Conservation (phyloP, 1,284 basidiomycete species). For the Volvariella surrecta region DNA sequence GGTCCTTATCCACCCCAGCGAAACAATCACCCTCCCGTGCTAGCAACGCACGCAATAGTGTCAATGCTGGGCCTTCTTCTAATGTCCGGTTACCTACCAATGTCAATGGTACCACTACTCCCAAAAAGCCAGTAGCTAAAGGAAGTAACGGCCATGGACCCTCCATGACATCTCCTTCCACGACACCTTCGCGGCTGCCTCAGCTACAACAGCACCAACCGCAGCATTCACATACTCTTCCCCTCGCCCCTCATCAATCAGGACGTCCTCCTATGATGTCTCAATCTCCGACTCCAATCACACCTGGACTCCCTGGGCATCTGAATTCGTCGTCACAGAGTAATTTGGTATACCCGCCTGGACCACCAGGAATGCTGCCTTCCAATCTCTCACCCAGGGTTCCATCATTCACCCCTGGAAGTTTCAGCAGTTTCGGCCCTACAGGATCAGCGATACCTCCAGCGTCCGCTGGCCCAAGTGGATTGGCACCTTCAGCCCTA, state of each 20-base stretch:
- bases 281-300: constrained; percentile 29
- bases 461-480: constrained; percentile 13
- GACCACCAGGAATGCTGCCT: constrained; percentile 32
- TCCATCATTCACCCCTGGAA: constrained; percentile 38
- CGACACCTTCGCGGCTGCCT: constrained; percentile 5
- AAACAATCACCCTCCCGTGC: constrained; percentile 1
- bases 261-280: constrained; percentile 24
- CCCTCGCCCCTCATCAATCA: constrained; percentile 11
- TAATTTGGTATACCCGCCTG: constrained; percentile 34
- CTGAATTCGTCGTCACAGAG: constrained; percentile 27
- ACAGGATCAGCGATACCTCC: constrained; percentile 10
- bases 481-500: constrained; percentile 41
- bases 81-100: constrained; percentile 9
- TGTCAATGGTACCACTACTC: constrained; percentile 31
- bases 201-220: constrained; percentile 1
- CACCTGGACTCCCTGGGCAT: constrained; percentile 32
- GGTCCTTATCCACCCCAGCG: constrained; percentile 14
- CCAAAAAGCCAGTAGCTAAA: constrained; percentile 25
- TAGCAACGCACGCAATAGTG: constrained; percentile 33
- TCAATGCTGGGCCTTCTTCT: constrained; percentile 13
- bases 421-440: constrained; percentile 27
- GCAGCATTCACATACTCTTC: constrained; percentile 5
- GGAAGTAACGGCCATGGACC: constrained; percentile 6
- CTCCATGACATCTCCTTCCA: constrained; percentile 10
- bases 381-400: constrained; percentile 43